A percentile compares a stretch with the other conserved stretches of the same genome.
Conservation (phyloP, 2,329 filamentous ascomycete species). For the Aquanectria penicillioides region DNA sequence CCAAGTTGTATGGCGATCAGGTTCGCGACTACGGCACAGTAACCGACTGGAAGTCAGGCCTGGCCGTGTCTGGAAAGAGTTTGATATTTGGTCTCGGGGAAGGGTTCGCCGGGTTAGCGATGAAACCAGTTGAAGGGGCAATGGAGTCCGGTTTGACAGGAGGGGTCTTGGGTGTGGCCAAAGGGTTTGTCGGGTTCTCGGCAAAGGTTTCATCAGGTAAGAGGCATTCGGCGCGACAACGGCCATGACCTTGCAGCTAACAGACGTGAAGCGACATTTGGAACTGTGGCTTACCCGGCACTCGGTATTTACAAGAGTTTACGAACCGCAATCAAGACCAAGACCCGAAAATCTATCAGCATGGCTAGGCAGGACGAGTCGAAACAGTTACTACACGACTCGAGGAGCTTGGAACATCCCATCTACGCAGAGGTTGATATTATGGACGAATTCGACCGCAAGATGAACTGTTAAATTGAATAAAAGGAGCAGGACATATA, state of each 20-base stretch:
- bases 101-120: conserved; percentile 15
- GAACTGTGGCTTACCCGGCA: background rate
- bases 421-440: background rate
- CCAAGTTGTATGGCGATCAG: conserved; percentile 17
- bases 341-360: background rate
- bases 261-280: background rate
- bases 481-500: too few relatives aligned
- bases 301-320: conserved; percentile 3
- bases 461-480: too few relatives aligned
- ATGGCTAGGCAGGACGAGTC: background rate
- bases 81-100: conserved; percentile 19
- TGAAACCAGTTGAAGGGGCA: conserved; percentile 19
- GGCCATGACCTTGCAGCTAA: background rate
- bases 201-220: conserved; percentile 21
- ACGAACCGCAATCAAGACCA: background rate
- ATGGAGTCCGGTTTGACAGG: conserved; percentile 10
- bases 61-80: conserved; percentile 9
- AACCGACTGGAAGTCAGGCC: conserved; percentile 19
- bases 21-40: conserved; percentile 19
- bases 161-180: conserved; percentile 12
- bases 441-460: background rate
- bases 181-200: conserved; percentile 21
- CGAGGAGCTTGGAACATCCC: background rate
- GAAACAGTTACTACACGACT: background rate
- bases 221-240: background rate